A percentile compares a stretch with the other conserved stretches of the same genome.
phyloP scores from a whole-genome alignment of 2,329 filamentous ascomycete genomes.

The Neopestalotiopsis sp. region DNA sequence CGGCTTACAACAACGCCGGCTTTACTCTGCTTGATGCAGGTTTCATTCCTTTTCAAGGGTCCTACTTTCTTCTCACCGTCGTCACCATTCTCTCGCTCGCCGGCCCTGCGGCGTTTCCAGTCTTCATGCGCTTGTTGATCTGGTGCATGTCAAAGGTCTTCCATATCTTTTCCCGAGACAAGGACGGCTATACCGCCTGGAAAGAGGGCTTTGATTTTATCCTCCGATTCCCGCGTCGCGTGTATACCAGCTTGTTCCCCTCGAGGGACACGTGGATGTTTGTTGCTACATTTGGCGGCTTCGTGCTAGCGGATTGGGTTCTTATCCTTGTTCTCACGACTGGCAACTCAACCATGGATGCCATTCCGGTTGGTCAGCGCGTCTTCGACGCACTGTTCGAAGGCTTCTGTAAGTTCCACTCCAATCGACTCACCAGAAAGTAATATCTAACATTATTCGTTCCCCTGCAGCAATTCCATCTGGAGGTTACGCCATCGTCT shows the following conservation, averaged over 20 bases:
- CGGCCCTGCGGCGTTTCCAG: slow-evolving; percentile 69
- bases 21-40: slow-evolving; percentile 72
- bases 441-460: background rate
- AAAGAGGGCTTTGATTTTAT: slow-evolving; percentile 60
- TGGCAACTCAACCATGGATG: slow-evolving; percentile 59
- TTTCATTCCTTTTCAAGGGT: slow-evolving; percentile 64
- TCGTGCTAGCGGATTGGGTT: slow-evolving; percentile 69
- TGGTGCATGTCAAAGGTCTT: slow-evolving; percentile 51
- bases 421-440: background rate
- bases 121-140: slow-evolving; percentile 65
- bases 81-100: slow-evolving; percentile 66
- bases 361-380: slow-evolving; percentile 56
- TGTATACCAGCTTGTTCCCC: slow-evolving; percentile 70
- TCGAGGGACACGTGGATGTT: slow-evolving; percentile 69
- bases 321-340: slow-evolving; percentile 70
- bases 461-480: slow-evolving; percentile 59
- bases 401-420: slow-evolving; percentile 29
- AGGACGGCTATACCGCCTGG: slow-evolving; percentile 41
- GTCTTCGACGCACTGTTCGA: slow-evolving; percentile 71
- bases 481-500: slow-evolving; percentile 70
- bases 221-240: slow-evolving; percentile 59
- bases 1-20: slow-evolving; percentile 74
- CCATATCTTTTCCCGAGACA: slow-evolving; percentile 39
- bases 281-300: slow-evolving; percentile 61
- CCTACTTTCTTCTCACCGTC: slow-evolving; percentile 54